Evolutionary conservation across 2,329 filamentous ascomycete genomes (phyloP).

Genomic region (Periconia macrospinosa): DNA sequence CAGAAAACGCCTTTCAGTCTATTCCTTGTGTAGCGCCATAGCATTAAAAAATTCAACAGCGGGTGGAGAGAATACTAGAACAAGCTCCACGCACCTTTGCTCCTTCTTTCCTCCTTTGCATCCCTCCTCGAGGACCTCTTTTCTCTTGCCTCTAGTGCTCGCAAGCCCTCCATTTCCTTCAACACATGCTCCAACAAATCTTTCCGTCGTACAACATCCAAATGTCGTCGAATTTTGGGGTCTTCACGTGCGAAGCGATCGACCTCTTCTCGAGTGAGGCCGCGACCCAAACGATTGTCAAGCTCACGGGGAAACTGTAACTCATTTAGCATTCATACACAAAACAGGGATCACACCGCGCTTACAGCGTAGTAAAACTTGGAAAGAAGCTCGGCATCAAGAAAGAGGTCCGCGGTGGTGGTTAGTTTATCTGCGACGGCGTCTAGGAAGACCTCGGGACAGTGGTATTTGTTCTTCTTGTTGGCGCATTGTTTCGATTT

Average conservation of each 20-base stretch:
- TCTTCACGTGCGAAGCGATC: slow-evolving; percentile 93
- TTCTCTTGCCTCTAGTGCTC: slow-evolving; percentile 77
- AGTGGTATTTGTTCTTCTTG: slow-evolving; percentile 91
- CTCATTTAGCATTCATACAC: not conserved
- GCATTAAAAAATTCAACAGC: not conserved
- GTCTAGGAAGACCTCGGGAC: slow-evolving; percentile 96
- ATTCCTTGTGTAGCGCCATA: slow-evolving; percentile 9
- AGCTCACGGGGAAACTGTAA: slow-evolving; percentile 81
- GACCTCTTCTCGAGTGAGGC: slow-evolving; percentile 76
- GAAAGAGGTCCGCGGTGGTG: slow-evolving; percentile 90
- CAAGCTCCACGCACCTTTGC: slow-evolving; percentile 34
- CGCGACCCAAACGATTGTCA: slow-evolving; percentile 80
- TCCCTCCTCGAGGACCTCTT: slow-evolving; percentile 45
- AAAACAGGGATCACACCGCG: not conserved
- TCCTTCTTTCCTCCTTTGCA: slow-evolving; percentile 22
- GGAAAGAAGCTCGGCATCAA: slow-evolving; percentile 93
- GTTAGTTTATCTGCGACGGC: slow-evolving; percentile 94
- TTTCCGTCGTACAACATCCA: slow-evolving; percentile 91
- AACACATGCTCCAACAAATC: slow-evolving; percentile 90
- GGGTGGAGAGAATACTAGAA: slow-evolving; percentile 16
- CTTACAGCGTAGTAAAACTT: slow-evolving; percentile 89
- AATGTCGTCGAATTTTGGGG: slow-evolving; percentile 81
- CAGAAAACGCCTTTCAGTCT: slow-evolving; percentile 24
- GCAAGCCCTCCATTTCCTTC: slow-evolving; percentile 91
- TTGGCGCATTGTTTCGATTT: slow-evolving; percentile 87